phyloP scores from a whole-genome alignment of 2,329 filamentous ascomycete genomes.

The Colletotrichum higginsianum region DNA sequence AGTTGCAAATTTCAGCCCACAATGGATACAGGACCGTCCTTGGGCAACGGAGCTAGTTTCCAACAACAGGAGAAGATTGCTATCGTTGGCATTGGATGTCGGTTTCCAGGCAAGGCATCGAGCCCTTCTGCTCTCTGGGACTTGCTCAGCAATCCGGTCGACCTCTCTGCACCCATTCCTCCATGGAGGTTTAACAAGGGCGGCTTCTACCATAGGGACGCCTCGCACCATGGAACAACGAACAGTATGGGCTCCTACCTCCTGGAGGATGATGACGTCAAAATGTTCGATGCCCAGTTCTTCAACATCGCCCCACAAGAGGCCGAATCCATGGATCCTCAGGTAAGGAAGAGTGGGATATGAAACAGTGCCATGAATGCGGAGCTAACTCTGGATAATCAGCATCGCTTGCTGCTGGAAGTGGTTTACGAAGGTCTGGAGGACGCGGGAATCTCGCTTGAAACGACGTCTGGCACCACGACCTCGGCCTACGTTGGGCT shows the following conservation, averaged over 20 bases:
- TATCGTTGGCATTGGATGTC: conserved; percentile 46
- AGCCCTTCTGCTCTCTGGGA: conserved; percentile 45
- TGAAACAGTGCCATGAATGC: too few species aligned
- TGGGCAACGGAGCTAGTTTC: too few species aligned
- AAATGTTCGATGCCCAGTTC: conserved; percentile 48
- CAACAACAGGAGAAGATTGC: conserved; percentile 43
- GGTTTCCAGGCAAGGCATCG: conserved; percentile 44
- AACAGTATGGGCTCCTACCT: conserved; percentile 44
- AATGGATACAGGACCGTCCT: too few species aligned
- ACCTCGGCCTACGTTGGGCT: conserved; percentile 44
- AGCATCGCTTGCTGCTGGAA: conserved; percentile 51
- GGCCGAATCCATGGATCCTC: conserved; percentile 51
- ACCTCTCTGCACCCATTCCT: not conserved
- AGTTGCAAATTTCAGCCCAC: too few species aligned
- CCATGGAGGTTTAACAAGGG: not conserved
- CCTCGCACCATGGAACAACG: conserved; percentile 35
- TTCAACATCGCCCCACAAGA: conserved; percentile 49
- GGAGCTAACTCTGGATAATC: too few species aligned
- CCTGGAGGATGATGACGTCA: conserved; percentile 43
- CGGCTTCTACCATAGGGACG: conserved; percentile 19
- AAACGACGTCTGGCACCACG: conserved; percentile 2
- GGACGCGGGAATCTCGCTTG: conserved; percentile 38
- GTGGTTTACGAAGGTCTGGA: conserved; percentile 53
- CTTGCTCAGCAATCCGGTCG: conserved; percentile 38
- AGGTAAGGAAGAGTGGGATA: conserved; percentile 27